Evolutionary conservation across 257 asterid species (phyloP).

Genomic region (Cynanchum wilfordii): DNA sequence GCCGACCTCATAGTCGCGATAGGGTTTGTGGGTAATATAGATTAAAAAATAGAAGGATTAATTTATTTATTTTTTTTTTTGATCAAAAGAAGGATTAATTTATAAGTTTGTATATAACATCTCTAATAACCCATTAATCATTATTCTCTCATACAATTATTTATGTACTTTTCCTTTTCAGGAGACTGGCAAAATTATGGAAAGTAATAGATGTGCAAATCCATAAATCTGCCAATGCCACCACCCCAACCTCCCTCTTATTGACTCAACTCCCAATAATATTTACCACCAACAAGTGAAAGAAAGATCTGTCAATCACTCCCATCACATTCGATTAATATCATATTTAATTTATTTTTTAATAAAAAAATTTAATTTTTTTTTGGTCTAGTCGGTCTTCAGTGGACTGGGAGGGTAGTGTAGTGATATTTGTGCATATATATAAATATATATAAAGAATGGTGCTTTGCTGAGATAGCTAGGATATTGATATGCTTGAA

Average conservation of each 20-base stretch:
- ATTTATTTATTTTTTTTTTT: no score
- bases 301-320: constrained; percentile 16
- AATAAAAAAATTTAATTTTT: neutral
- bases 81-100: no score
- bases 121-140: no score
- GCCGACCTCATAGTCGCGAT: no score
- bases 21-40: no score
- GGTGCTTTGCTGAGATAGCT: constrained; percentile 8
- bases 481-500: neutral
- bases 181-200: no score
- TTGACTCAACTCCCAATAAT: neutral
- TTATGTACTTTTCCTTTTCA: no score
- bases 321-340: constrained; percentile 5
- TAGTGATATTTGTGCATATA: neutral
- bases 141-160: no score
- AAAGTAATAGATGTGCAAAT: no score
- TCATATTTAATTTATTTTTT: neutral
- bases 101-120: no score
- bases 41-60: no score
- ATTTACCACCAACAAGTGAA: constrained; percentile 5
- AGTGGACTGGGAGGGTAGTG: constrained; percentile 3
- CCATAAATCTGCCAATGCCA: neutral
- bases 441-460: constrained; percentile 5
- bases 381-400: constrained; percentile 7
- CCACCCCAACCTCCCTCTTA: no score